Base-by-base conservation (phyloP, 352 stramenopile species). In the Saprolegnia parasitica region DNA sequence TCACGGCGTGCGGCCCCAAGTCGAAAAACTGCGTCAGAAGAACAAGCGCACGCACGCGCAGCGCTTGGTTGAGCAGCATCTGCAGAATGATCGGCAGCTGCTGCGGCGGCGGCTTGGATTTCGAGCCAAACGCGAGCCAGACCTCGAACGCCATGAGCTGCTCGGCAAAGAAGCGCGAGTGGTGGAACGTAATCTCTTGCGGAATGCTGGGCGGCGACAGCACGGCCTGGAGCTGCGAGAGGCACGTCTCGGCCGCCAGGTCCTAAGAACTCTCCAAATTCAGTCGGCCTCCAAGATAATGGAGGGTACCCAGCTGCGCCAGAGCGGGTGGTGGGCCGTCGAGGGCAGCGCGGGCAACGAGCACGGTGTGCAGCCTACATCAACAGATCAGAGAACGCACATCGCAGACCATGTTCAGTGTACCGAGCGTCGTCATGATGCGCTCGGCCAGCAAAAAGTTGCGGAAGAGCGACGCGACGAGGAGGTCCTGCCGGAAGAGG, bases 131-230 rank as follows among this genome's bases (percentile, higher is more conserved):
- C 66, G 99, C 89, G 4, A 99, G 76, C 97, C 97, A 99, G 5
- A 99, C 90, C 78, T 99, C 96, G 76, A 99, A 99, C 9, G 97
- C 96, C 23, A 92, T 99, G 8, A 99, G 86, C 78, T 99, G 97
- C 70, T 99, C 96, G 0, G 92, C 94, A 68, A 99, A 99, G 78
- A 99, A 99, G 9, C 94, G 92, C 9, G 91, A 97, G 15, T 93
- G 84, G 65, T 89, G 87, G 68, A 94, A 85, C 49, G 74, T 88
- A 65, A 89, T 78, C 39, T 89, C 78, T 46, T 84, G 83, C 10
- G 80, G 81, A 35, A 90, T 80, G 20, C 26, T 18, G 16, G 55
- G 16, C 35, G 83, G 87, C 49, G 89, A 81, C 9, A 80, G 81
- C 45, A 88, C 77, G 71, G 92, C 88, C 68, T 98, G 94, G 13